Percentiles rank a stretch among this genome's conserved stretches.
These are phyloP conservation scores for Trypanosoma cruzi DNA, from an alignment of 208 protist species.

Conservation along the genomic window DNA sequence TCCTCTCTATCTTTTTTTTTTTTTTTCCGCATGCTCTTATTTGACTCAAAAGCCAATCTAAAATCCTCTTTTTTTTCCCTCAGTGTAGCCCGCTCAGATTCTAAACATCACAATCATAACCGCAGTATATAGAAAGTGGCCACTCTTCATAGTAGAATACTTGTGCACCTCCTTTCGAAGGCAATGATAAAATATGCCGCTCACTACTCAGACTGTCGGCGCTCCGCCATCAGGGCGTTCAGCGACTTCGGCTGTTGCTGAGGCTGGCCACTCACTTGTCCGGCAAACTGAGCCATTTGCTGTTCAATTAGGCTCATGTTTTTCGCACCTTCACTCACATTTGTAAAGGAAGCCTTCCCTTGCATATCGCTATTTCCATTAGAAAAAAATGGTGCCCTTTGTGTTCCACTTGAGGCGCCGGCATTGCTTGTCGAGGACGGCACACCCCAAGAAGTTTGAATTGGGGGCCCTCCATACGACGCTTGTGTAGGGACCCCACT, in stretches of 20 bases:
- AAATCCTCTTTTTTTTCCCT: neutral
- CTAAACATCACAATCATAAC: neutral
- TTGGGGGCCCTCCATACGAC: neutral
- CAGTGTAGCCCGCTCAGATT: neutral
- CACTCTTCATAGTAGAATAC: neutral
- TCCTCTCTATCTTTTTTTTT: neutral
- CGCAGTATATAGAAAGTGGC: neutral
- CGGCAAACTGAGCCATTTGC: conserved; percentile 25
- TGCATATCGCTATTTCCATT: neutral
- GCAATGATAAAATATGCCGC: conserved; percentile 9
- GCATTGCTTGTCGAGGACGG: neutral
- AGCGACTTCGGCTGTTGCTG: conserved; percentile 14
- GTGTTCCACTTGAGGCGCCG: neutral
- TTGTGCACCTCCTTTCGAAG: neutral
- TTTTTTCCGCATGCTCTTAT: conserved; percentile 15
- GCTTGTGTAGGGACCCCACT: conserved; percentile 10
- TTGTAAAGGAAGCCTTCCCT: conserved; percentile 1
- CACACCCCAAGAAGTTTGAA: conserved; percentile 2
- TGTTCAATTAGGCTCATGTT: conserved; percentile 17
- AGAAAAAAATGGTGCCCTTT: neutral
- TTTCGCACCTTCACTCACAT: neutral
- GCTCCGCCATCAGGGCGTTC: conserved; percentile 28
- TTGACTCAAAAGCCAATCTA: neutral
- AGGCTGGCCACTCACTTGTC: neutral
- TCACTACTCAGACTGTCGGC: conserved; percentile 18